Evolutionary conservation across 306 rosid species (phyloP).

Genomic region (Parietaria judaica): DNA sequence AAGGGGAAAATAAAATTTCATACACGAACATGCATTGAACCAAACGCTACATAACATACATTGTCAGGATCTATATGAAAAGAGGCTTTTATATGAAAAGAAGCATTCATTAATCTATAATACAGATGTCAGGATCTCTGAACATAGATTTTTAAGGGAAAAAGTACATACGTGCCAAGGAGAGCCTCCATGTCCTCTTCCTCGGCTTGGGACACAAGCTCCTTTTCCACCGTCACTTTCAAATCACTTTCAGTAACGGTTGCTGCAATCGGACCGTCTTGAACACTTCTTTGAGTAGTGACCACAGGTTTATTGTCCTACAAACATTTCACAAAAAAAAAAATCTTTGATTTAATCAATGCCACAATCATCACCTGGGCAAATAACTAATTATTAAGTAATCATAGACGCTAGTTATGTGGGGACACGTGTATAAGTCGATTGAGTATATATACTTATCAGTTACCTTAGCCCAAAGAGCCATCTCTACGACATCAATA

Average conservation of each 20-base stretch:
- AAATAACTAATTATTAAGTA: neutral
- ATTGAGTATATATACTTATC: conserved; percentile 24
- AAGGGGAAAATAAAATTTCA: neutral
- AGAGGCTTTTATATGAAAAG: neutral
- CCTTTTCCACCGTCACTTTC: conserved; percentile 89
- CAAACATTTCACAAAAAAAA: neutral
- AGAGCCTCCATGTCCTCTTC: conserved; percentile 99
- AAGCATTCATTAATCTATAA: conserved; percentile 7
- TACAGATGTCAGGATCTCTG: neutral
- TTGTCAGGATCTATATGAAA: neutral
- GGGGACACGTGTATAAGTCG: conserved; percentile 3
- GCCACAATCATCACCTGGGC: neutral
- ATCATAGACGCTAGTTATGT: neutral
- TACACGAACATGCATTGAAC: neutral
- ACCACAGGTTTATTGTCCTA: conserved; percentile 77
- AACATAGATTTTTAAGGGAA: neutral
- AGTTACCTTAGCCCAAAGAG: conserved; percentile 97
- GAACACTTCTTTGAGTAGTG: conserved; percentile 32
- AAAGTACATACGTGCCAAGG: conserved; percentile 66
- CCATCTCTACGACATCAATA: conserved; percentile 97
- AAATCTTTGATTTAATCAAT: no score
- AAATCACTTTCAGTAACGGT: conserved; percentile 48
- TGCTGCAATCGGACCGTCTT: conserved; percentile 47
- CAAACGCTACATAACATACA: neutral
- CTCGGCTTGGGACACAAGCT: conserved; percentile 96